Percentiles rank a stretch among this genome's conserved stretches.
phyloP scores from a whole-genome alignment of 2,329 filamentous ascomycete genomes.

The Amauroascus niger region DNA sequence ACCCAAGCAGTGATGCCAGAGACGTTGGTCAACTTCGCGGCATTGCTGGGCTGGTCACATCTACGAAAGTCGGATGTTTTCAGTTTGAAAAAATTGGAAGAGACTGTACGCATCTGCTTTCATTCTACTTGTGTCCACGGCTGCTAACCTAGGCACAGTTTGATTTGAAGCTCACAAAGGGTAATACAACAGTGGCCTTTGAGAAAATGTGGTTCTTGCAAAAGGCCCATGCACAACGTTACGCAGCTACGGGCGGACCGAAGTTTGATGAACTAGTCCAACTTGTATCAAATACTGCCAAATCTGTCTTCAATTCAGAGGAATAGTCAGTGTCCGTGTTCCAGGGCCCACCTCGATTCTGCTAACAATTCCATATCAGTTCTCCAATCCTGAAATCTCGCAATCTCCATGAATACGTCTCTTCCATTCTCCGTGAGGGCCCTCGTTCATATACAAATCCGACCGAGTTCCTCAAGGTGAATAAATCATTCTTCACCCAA shows the following conservation, averaged over 20 bases:
- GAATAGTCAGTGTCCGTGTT: conserved; percentile 24
- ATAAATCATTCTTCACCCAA: conserved; percentile 37
- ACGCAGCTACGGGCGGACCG: conserved; percentile 39
- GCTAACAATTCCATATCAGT: conserved; percentile 17
- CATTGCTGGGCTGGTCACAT: conserved; percentile 76
- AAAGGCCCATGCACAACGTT: conserved; percentile 52
- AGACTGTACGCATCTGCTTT: conserved; percentile 46
- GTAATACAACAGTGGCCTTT: conserved; percentile 72
- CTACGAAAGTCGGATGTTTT: conserved; percentile 58
- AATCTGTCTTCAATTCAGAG: conserved; percentile 20
- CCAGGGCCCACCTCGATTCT: not conserved
- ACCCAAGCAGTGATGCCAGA: conserved; percentile 53
- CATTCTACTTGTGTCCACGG: not conserved
- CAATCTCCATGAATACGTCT: conserved; percentile 40
- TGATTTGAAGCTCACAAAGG: conserved; percentile 77
- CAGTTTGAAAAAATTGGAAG: conserved; percentile 58
- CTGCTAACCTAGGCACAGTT: conserved; percentile 44
- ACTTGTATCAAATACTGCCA: conserved; percentile 24
- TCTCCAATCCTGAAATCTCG: conserved; percentile 26
- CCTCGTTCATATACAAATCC: conserved; percentile 17
- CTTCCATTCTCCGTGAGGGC: conserved; percentile 38
- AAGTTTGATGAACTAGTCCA: conserved; percentile 34
- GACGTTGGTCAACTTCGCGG: conserved; percentile 68
- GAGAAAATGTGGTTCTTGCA: conserved; percentile 76
- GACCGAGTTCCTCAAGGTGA: conserved; percentile 14